Conservation (phyloP, 371 early-diverging fungal genomes). For the Mortierella sp. region DNA sequence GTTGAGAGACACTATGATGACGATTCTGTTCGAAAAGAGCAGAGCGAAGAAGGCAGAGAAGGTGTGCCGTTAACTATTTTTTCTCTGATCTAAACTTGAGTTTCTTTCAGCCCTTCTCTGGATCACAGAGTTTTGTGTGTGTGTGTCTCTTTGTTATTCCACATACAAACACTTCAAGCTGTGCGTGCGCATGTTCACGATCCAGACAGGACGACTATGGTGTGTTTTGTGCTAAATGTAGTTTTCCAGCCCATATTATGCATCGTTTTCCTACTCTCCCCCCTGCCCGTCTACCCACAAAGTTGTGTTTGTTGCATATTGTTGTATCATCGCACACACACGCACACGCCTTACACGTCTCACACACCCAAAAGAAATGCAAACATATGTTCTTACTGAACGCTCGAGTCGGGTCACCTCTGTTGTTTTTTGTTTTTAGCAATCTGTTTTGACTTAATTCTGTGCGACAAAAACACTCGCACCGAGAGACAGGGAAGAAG, state of each 20-base stretch:
- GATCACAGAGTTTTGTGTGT: background rate
- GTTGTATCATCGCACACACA: background rate
- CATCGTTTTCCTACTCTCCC: background rate
- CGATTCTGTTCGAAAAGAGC: background rate
- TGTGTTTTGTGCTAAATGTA: background rate
- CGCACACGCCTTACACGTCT: background rate
- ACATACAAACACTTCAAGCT: constrained; percentile 10
- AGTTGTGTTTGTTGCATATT: background rate
- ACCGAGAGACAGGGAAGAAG: background rate
- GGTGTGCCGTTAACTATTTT: too few relatives aligned
- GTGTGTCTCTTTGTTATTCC: background rate
- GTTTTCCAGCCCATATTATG: background rate
- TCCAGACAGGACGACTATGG: background rate
- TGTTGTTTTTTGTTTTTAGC: background rate
- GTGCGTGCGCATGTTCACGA: constrained; percentile 11
- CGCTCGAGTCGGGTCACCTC: constrained; percentile 6
- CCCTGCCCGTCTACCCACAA: background rate
- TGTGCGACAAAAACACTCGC: background rate
- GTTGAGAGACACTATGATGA: background rate
- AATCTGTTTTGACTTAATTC: background rate
- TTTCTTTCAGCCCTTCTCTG: background rate
- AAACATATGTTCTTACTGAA: background rate
- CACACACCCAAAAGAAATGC: background rate
- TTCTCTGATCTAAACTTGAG: background rate
- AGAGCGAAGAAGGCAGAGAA: background rate